These are phyloP conservation scores for Rhinocladiella mackenziei DNA, from an alignment of 2,329 filamentous ascomycete genomes.

Conservation along the genomic window DNA sequence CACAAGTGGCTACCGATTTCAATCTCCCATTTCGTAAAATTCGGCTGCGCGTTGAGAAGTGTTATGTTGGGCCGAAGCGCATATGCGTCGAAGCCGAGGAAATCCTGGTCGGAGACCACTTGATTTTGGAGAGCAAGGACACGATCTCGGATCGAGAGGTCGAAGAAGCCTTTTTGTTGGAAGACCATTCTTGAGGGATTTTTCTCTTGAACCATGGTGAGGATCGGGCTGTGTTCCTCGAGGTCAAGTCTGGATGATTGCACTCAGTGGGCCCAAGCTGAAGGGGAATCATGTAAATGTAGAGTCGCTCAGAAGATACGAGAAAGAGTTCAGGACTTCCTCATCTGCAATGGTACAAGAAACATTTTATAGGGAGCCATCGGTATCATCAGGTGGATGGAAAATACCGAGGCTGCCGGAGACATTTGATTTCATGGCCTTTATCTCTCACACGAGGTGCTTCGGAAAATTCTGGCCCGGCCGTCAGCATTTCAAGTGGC, in stretches of 20 bases:
- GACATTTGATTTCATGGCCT: no score
- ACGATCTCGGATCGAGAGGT: slow-evolving; percentile 16
- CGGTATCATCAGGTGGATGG: no score
- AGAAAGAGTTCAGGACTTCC: no score
- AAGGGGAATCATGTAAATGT: neutral
- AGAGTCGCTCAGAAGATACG: no score
- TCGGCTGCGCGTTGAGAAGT: slow-evolving; percentile 18
- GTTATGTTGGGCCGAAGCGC: slow-evolving; percentile 5
- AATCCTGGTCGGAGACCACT: slow-evolving; percentile 17
- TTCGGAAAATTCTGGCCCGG: no score
- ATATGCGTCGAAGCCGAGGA: slow-evolving; percentile 22
- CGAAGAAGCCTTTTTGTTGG: slow-evolving; percentile 5
- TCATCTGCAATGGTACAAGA: no score
- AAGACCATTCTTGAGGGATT: slow-evolving; percentile 9
- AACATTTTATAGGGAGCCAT: no score
- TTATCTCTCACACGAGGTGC: no score
- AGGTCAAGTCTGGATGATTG: neutral
- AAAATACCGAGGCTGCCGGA: no score
- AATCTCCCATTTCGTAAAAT: slow-evolving; percentile 19
- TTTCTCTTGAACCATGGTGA: slow-evolving; percentile 6
- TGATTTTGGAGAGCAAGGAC: slow-evolving; percentile 12
- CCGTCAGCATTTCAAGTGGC: no score
- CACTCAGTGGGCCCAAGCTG: neutral
- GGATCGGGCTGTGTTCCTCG: neutral
- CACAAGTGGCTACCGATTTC: slow-evolving; percentile 17